A percentile compares a stretch with the other conserved stretches of the same genome.
Conservation (phyloP, 73 alveolate genomes). For the Effrenium voratum region DNA sequence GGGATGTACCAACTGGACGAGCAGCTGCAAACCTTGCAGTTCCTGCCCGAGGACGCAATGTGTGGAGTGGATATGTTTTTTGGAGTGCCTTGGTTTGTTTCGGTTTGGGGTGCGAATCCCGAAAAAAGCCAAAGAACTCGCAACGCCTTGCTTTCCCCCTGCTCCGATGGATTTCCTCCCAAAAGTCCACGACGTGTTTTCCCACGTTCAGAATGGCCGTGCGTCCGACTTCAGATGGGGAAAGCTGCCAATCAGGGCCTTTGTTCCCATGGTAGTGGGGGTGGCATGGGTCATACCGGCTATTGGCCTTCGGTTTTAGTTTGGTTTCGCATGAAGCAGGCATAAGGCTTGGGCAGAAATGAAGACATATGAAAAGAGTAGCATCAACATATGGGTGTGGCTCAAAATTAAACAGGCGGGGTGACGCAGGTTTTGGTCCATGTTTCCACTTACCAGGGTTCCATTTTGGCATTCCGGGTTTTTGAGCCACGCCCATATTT, state of each 20-base stretch:
- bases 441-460: background rate
- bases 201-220: background rate
- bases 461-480: background rate
- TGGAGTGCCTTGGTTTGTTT: background rate
- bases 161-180: background rate
- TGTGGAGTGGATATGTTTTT: background rate
- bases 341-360: no score
- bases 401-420: background rate
- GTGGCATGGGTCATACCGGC: no score
- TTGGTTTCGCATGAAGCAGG: no score
- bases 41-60: slow-evolving; percentile 31
- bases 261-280: no score
- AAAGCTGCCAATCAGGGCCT: background rate
- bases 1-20: slow-evolving; percentile 53
- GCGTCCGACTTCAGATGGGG: background rate
- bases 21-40: background rate
- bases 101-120: background rate
- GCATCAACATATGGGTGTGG: no score
- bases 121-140: background rate
- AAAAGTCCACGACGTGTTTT: background rate
- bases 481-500: background rate
- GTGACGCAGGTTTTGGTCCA: background rate
- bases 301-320: no score
- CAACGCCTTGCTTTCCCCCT: background rate
- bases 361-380: no score